Evolutionary conservation across 2,329 filamentous ascomycete species (phyloP).

Genomic region (Scleromitrula shiraiana): DNA sequence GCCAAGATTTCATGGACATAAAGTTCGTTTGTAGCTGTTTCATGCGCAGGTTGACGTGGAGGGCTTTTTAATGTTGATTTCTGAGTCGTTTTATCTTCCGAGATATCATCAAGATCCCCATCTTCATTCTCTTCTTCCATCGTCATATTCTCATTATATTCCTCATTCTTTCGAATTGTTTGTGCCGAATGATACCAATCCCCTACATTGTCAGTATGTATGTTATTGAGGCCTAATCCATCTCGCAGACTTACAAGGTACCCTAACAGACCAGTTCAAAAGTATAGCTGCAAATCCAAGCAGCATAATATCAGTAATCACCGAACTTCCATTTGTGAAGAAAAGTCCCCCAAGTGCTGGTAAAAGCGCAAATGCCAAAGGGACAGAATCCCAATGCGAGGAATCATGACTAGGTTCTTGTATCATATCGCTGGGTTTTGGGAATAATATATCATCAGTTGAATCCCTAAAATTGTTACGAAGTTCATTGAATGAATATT

Average conservation of each 20-base stretch:
- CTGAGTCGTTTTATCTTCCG: conserved; percentile 5
- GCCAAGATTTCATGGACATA: conserved; percentile 68
- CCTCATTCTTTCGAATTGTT: conserved; percentile 46
- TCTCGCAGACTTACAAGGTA: conserved; percentile 54
- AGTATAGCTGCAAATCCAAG: conserved; percentile 75
- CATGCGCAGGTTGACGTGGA: conserved; percentile 20
- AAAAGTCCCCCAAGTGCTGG: conserved; percentile 79
- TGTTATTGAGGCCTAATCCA: neutral
- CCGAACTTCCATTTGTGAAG: conserved; percentile 73
- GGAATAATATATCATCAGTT: conserved; percentile 60
- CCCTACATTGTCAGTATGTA: conserved; percentile 34
- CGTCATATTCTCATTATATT: conserved; percentile 31
- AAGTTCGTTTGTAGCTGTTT: conserved; percentile 52
- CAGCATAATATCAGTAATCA: conserved; percentile 80
- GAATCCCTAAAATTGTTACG: conserved; percentile 55
- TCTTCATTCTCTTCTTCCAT: conserved; percentile 17
- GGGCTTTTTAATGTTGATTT: conserved; percentile 17
- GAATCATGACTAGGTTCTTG: conserved; percentile 41
- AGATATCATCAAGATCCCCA: conserved; percentile 23
- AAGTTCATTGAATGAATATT: conserved; percentile 63
- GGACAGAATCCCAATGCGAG: conserved; percentile 70
- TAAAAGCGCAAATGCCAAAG: conserved; percentile 73
- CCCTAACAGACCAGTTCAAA: conserved; percentile 82
- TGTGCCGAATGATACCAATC: conserved; percentile 70
- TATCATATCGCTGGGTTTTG: conserved; percentile 37